Percentiles rank a stretch among this genome's conserved stretches.
These are phyloP conservation scores for Phytopythium aichiense DNA, from an alignment of 352 stramenopile genomes.

Conservation along the genomic window DNA sequence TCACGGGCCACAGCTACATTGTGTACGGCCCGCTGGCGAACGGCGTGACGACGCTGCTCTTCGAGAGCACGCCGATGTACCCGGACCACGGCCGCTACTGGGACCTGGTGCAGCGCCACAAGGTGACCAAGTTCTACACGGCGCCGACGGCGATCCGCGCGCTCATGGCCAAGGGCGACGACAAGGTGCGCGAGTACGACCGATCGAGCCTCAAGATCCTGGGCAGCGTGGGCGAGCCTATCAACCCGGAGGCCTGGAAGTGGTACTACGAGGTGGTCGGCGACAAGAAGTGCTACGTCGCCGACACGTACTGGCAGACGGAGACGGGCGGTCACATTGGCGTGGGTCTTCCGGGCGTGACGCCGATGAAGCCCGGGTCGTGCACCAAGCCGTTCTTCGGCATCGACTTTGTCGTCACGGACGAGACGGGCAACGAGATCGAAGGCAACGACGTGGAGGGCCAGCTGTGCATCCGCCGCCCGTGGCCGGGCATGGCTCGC, in stretches of 20 bases:
- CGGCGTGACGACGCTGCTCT: slow-evolving; percentile 95
- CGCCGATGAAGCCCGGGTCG: slow-evolving; percentile 88
- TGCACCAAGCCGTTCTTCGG: slow-evolving; percentile 96
- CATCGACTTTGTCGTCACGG: slow-evolving; percentile 89
- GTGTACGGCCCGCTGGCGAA: slow-evolving; percentile 96
- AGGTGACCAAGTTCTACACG: slow-evolving; percentile 96
- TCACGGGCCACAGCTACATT: slow-evolving; percentile 95
- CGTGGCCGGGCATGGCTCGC: slow-evolving; percentile 95
- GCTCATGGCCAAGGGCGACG: slow-evolving; percentile 94
- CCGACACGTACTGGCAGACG: slow-evolving; percentile 97
- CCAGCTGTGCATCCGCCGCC: slow-evolving; percentile 92
- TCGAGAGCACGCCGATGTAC: slow-evolving; percentile 96
- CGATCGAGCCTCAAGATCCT: slow-evolving; percentile 91
- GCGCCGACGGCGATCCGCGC: slow-evolving; percentile 95
- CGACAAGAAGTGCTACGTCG: slow-evolving; percentile 86
- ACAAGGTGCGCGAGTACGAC: slow-evolving; percentile 93
- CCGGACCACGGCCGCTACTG: slow-evolving; percentile 93
- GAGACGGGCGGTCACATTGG: slow-evolving; percentile 39
- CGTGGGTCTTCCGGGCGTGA: slow-evolving; percentile 91
- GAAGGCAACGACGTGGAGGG: slow-evolving; percentile 85
- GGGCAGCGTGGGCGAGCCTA: slow-evolving; percentile 96
- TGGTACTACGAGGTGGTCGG: slow-evolving; percentile 94
- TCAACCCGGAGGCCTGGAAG: slow-evolving; percentile 95
- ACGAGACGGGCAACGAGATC: slow-evolving; percentile 87
- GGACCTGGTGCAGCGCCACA: slow-evolving; percentile 96